phyloP scores from a whole-genome alignment of 1,139 yeast genomes.

The Diutina neorugosa region DNA sequence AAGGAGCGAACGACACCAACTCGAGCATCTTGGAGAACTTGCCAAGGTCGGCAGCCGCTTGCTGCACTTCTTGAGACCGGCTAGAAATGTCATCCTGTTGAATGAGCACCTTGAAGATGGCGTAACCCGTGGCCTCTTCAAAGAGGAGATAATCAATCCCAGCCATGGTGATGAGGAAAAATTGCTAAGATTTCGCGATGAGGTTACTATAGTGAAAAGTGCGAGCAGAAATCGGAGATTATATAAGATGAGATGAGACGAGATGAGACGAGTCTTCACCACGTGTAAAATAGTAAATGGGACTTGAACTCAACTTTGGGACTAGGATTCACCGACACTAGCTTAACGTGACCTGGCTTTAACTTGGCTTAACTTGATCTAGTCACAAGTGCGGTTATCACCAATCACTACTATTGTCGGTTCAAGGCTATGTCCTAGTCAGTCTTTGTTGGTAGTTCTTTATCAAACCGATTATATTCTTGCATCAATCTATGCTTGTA shows the following conservation, averaged over 20 bases:
- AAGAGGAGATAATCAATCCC: slow-evolving; percentile 75
- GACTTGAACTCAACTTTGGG: no score
- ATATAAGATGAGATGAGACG: not conserved
- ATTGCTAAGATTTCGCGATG: not conserved
- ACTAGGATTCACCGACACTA: no score
- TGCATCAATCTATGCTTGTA: no score
- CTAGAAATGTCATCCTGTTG: slow-evolving; percentile 94
- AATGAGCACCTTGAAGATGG: slow-evolving; percentile 83
- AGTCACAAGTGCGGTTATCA: no score
- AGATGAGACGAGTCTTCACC: not conserved
- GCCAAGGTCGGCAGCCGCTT: slow-evolving; percentile 76
- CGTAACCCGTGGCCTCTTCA: slow-evolving; percentile 99
- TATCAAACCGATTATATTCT: no score
- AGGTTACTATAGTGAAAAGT: not conserved
- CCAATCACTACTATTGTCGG: no score
- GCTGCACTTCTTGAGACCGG: slow-evolving; percentile 87
- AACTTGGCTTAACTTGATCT: no score
- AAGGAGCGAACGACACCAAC: slow-evolving; percentile 92
- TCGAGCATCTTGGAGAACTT: slow-evolving; percentile 88
- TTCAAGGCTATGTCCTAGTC: no score
- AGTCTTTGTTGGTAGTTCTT: no score
- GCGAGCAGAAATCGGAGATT: not conserved
- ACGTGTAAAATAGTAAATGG: no score
- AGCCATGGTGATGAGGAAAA: slow-evolving; percentile 4
- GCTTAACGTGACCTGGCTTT: no score